These are phyloP conservation scores for Phragmites australis DNA, from an alignment of 176 grass and related monocot genomes.

Conservation along the genomic window DNA sequence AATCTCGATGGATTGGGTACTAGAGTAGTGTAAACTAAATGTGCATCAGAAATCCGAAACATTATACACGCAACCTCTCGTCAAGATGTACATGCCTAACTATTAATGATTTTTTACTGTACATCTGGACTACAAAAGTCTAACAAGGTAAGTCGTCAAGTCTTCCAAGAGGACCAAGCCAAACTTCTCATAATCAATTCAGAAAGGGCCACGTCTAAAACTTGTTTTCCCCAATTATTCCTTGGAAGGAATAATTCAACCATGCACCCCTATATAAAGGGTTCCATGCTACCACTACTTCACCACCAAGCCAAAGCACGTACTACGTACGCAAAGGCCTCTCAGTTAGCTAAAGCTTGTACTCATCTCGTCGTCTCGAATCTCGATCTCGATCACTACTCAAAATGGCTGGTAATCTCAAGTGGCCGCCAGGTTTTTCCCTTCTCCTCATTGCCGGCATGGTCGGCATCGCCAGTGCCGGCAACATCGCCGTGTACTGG, in stretches of 20 bases:
- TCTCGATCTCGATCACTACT: not conserved
- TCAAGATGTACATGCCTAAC: not conserved
- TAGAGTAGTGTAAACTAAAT: not conserved
- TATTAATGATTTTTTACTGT: not conserved
- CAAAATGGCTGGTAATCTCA: conserved; percentile 37
- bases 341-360: not conserved
- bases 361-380: not conserved
- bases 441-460: conserved; percentile 45
- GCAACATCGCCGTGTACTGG: conserved; percentile 77
- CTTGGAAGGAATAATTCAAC: conserved; percentile 43
- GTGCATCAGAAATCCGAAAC: not conserved
- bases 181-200: not conserved
- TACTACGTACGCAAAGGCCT: not conserved
- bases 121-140: not conserved
- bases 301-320: conserved; percentile 30
- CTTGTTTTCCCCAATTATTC: not conserved
- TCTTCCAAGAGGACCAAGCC: not conserved
- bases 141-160: not conserved
- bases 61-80: not conserved
- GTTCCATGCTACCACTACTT: not conserved
- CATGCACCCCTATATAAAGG: conserved; percentile 24
- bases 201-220: not conserved
- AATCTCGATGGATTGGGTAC: not conserved
- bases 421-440: conserved; percentile 26
- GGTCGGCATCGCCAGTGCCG: conserved; percentile 34